Evolutionary conservation across 768 basidiomycete species (phyloP), one percentile per base, ranked within the genome.

Genomic region (Pholiota conissans): DNA sequence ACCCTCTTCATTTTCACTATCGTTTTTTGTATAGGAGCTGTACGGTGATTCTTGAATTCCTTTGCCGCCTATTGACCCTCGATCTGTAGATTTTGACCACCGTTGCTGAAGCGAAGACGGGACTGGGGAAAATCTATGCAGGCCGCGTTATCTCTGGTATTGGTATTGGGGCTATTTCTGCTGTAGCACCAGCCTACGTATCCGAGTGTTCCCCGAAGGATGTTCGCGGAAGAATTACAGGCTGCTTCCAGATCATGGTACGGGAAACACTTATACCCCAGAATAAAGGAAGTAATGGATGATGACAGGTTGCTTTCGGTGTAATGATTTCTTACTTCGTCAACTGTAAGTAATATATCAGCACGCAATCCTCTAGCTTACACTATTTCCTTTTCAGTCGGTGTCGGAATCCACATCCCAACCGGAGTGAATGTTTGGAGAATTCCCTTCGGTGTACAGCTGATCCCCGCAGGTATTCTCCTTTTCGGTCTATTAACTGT

Each of bases 131-230:
- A 66, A 91, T 94, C 59, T 93, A 93, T 67, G 81, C 79, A 11
- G 93, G 93, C 26, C 87, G 93, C 56, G 88, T 92, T 40, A 74
- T 93, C 49, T 83, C 87, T 18, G 92, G 93, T 52, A 42, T 92
- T 27, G 93, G 92, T 35, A 87, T 94, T 49, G 93, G 93, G 63
- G 87, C 80, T 5, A 91, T 94, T 62, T 91, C 77, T 10, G 84
- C 87, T n/a, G 87, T 93, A 2, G 86, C 91, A 1, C 94, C 93
- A 5, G 86, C 91, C 0, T 95, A 84, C 66, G 91, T 94, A 20
- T 87, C 90, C 9, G 94, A 95, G 70, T 93, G 91, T 69, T 81
- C 87, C 2, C 94, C 94, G 5, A 95, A 93, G 68, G 80, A 91
- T 20, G 89, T 93, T 5, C 87, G 93, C 59, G 93, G 92, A 5